These are phyloP conservation scores for Gaeumannomyces sp. DNA, from an alignment of 2,329 filamentous ascomycete species.

Conservation along the genomic window DNA sequence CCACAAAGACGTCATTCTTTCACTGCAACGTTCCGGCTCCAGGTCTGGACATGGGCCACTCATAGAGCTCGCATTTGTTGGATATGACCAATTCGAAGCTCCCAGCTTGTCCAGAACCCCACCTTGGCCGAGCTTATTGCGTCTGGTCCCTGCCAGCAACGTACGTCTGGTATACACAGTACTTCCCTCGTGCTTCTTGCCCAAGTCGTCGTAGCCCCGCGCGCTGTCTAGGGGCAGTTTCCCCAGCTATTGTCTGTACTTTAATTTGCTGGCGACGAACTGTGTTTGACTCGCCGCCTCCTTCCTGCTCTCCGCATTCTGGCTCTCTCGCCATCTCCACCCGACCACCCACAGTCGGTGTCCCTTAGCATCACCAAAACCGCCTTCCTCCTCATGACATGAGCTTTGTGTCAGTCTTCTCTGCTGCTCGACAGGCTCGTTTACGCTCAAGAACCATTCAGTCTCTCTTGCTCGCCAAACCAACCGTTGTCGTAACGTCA, in stretches of 20 bases:
- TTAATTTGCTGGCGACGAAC: background rate
- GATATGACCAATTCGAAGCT: background rate
- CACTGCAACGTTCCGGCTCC: background rate
- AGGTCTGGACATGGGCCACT: background rate
- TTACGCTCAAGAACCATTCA: background rate
- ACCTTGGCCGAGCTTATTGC: background rate
- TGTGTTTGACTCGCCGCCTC: background rate
- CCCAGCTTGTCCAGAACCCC: background rate
- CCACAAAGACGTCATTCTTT: slow-evolving; percentile 5
- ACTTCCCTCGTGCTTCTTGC: background rate
- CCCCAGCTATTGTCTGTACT: background rate
- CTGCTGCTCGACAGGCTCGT: background rate
- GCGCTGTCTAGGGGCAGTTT: background rate
- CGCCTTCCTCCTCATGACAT: background rate
- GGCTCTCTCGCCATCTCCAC: no score
- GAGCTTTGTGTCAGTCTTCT: background rate
- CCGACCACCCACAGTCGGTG: background rate
- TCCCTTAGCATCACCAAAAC: background rate
- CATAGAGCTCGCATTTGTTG: background rate
- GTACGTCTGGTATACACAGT: no score
- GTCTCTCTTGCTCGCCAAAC: background rate
- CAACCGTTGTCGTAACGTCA: background rate
- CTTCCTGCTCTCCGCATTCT: background rate
- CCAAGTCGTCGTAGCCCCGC: background rate
- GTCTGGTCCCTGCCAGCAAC: background rate